Conservation (phyloP, 257 asterid genomes). For the Fraxinus quadrangulata region DNA sequence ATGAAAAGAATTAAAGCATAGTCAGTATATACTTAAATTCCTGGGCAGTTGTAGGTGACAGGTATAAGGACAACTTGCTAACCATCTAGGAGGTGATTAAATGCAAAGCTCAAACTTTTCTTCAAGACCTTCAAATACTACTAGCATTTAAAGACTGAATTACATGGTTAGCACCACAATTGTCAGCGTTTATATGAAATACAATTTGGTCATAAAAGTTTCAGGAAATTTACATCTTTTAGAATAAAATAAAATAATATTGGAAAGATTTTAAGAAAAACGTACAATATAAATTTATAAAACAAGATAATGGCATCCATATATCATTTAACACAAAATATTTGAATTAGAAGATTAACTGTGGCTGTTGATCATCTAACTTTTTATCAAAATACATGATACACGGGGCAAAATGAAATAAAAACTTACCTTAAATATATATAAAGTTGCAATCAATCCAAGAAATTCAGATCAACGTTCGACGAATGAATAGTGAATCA, state of each 20-base stretch:
- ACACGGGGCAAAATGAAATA: too few relatives aligned
- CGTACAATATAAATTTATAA: too few relatives aligned
- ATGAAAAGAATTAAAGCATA: not conserved
- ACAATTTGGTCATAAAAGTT: not conserved
- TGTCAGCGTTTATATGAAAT: not conserved
- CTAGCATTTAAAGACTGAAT: not conserved
- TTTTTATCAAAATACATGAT: not conserved
- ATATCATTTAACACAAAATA: too few relatives aligned
- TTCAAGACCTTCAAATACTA: not conserved
- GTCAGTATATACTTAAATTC: not conserved
- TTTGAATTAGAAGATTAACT: not conserved
- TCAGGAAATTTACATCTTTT: not conserved
- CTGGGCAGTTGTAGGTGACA: too few relatives aligned
- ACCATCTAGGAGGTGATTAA: not conserved
- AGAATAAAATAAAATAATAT: too few relatives aligned
- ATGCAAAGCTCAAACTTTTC: not conserved
- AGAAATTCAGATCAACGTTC: not conserved
- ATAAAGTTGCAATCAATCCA: not conserved
- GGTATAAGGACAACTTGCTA: too few relatives aligned
- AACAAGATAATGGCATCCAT: not conserved
- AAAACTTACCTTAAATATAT: not conserved
- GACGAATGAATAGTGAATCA: not conserved
- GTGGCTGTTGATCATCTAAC: not conserved
- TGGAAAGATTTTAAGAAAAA: too few relatives aligned
- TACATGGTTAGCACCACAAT: not conserved